Base-by-base conservation (phyloP, 495 filamentous ascomycete genomes). In the Aeminium ludgeri region DNA sequence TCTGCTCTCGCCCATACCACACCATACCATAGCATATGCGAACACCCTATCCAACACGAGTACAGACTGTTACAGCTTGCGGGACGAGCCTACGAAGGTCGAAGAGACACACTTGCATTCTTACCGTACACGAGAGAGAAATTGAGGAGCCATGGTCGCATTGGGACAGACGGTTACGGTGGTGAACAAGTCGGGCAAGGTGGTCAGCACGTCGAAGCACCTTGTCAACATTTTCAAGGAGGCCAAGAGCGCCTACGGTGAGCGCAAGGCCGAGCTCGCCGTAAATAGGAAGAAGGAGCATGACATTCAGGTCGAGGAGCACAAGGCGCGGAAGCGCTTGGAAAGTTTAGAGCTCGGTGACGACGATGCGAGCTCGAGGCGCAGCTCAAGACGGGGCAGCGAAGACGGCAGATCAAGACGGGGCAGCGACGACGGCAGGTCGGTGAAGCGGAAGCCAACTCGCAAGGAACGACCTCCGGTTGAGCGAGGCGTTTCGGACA, bases 111-210 rank as follows among this genome's bases (percentile, higher is more conserved):
- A n/a, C n/a, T n/a, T n/a, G n/a, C n/a, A n/a, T n/a, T n/a, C n/a
- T n/a, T n/a, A n/a, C n/a, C n/a, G n/a, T n/a, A n/a, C n/a, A n/a
- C n/a, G n/a, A n/a, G n/a, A n/a, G n/a, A n/a, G n/a, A n/a, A n/a
- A n/a, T n/a, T n/a, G n/a, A n/a, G n/a, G n/a, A n/a, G n/a, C n/a
- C 20, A 52, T 52, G 50, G 50, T 41, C 3, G 44, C 44, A 19
- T 19, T 80, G 20, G 68, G 69, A 38, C 64, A 93, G 63, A 82
- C 83, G 30, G 78, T 94, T 53, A 83, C 83, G 40, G 81, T 94
- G 41, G 74, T 94, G 60, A 86, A 94, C 64, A 82, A 80, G 54
- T 91, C 85, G 44, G 84, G 84, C 43, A 87, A 93, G 67, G 75
- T 91, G 7, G 81, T 94, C 38, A 86, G 78, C 68, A 89, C 80